Percentiles rank a stretch among this genome's conserved stretches.
Conservation (phyloP, 1,139 yeast genomes). For the Pichia sp. region DNA sequence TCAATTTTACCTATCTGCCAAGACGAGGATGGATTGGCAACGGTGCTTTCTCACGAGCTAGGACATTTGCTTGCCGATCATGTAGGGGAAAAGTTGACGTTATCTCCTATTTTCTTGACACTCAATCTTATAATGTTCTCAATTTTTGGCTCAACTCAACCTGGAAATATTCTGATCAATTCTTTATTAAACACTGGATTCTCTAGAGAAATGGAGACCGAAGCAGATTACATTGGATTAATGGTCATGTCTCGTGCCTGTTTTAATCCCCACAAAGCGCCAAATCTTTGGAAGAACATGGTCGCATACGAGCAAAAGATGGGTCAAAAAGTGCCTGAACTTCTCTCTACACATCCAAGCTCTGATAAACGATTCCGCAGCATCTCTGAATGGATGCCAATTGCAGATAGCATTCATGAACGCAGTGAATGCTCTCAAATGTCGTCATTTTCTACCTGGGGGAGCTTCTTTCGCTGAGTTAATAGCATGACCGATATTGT, state of each 20-base stretch:
- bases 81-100: slow-evolving; percentile 70
- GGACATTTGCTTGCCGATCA: slow-evolving; percentile 94
- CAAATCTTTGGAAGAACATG: slow-evolving; percentile 81
- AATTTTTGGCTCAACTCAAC: slow-evolving; percentile 43
- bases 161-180: slow-evolving; percentile 50
- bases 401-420: slow-evolving; percentile 44
- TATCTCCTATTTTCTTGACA: slow-evolving; percentile 52
- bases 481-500: too few species aligned
- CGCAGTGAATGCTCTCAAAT: slow-evolving; percentile 26
- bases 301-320: slow-evolving; percentile 41
- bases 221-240: slow-evolving; percentile 91
- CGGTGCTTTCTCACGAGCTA: slow-evolving; percentile 87
- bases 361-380: slow-evolving; percentile 62
- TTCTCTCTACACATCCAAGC: slow-evolving; percentile 89
- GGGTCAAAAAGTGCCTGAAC: slow-evolving; percentile 43
- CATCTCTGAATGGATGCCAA: slow-evolving; percentile 67
- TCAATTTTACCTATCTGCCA: slow-evolving; percentile 72
- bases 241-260: slow-evolving; percentile 90
- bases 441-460: neutral
- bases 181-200: slow-evolving; percentile 72
- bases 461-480: too few species aligned
- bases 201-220: slow-evolving; percentile 88
- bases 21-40: slow-evolving; percentile 87
- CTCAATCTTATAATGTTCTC: slow-evolving; percentile 44
- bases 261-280: slow-evolving; percentile 67